phyloP scores from a whole-genome alignment of 129 eudicot species.

The Arctium lappa region DNA sequence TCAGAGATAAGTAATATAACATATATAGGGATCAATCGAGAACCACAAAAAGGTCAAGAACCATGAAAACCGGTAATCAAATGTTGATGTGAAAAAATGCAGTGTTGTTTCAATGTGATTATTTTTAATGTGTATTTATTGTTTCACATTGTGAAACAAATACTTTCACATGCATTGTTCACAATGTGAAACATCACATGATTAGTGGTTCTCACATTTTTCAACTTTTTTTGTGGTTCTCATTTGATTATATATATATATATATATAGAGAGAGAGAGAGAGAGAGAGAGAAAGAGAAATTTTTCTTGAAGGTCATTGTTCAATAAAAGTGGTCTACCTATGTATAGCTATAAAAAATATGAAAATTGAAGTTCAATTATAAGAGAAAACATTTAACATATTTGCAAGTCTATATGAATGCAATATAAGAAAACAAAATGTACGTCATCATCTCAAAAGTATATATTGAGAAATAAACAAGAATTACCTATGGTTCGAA shows the following conservation, averaged over 20 bases:
- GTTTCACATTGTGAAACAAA: background rate
- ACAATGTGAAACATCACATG: background rate
- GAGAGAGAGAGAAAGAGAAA: no score
- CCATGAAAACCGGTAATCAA: no score
- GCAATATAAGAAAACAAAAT: background rate
- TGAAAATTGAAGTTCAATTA: background rate
- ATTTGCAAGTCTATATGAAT: background rate
- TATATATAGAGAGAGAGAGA: background rate
- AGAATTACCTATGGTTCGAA: constrained; percentile 18
- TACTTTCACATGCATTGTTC: background rate
- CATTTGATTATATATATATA: background rate
- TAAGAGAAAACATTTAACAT: background rate
- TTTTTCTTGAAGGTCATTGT: background rate
- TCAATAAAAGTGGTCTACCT: background rate
- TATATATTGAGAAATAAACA: constrained; percentile 6
- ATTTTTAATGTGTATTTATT: no score
- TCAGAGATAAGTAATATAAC: no score
- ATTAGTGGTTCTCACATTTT: background rate
- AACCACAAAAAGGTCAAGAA: no score
- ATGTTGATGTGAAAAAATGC: no score
- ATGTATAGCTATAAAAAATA: background rate
- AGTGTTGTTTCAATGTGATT: no score
- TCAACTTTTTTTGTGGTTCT: background rate
- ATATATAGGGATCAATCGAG: no score
- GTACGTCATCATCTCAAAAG: background rate